These are phyloP conservation scores for Phyllosticta paracitricarpa DNA, from an alignment of 2,329 filamentous ascomycete genomes.

Conservation along the genomic window DNA sequence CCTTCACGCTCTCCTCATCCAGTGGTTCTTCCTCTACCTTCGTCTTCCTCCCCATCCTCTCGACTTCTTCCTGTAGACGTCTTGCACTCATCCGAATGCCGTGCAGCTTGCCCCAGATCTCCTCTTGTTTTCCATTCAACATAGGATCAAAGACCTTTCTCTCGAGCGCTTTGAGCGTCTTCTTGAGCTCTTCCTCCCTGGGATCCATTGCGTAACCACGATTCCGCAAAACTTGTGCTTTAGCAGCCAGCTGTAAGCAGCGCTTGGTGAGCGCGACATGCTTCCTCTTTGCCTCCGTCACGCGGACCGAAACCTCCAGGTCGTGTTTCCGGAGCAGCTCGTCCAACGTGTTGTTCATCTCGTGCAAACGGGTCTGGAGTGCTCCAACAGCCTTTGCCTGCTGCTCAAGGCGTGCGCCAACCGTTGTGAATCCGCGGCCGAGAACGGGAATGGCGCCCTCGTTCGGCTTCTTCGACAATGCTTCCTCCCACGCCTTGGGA, in stretches of 20 bases:
- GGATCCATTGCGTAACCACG: conserved; percentile 70
- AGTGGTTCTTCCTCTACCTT: conserved; percentile 42
- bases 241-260: conserved; percentile 64
- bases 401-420: conserved; percentile 61
- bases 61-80: conserved; percentile 63
- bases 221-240: conserved; percentile 72
- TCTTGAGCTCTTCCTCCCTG: conserved; percentile 68
- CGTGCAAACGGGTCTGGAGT: conserved; percentile 63
- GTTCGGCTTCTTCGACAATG: conserved; percentile 67
- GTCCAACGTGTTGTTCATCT: conserved; percentile 66
- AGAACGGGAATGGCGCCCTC: conserved; percentile 68
- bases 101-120: conserved; percentile 76
- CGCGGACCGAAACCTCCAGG: conserved; percentile 62
- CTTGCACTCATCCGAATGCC: conserved; percentile 63
- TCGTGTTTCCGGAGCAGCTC: conserved; percentile 68
- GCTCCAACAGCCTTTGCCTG: conserved; percentile 60
- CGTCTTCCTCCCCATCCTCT: conserved; percentile 49
- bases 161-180: conserved; percentile 60
- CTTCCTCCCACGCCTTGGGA: conserved; percentile 73
- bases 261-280: conserved; percentile 65
- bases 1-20: conserved; percentile 59
- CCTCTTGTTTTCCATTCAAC: conserved; percentile 65
- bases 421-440: conserved; percentile 60
- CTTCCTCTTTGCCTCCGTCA: conserved; percentile 60
- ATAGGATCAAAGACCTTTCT: conserved; percentile 63